Evolutionary conservation across 2,329 filamentous ascomycete genomes (phyloP).

Genomic region (Pyricularia grisea): DNA sequence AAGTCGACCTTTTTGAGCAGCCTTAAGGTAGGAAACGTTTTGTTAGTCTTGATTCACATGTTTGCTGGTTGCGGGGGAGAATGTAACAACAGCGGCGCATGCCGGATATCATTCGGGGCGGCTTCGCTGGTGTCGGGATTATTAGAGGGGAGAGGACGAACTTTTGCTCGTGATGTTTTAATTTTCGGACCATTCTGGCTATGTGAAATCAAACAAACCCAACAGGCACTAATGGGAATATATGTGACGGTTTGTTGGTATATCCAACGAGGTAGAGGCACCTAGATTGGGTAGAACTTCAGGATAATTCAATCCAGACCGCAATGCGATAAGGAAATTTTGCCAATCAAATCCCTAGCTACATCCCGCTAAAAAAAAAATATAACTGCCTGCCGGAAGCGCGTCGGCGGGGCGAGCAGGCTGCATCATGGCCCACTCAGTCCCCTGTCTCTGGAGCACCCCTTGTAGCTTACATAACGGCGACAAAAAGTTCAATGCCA

Average conservation of each 20-base stretch:
- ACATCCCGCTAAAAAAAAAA: neutral
- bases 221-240: no score
- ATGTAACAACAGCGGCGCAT: neutral
- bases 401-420: neutral
- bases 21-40: conserved; percentile 3
- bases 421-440: neutral
- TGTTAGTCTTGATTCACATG: neutral
- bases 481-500: neutral
- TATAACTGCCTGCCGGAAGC: neutral
- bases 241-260: neutral
- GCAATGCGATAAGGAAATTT: neutral
- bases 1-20: conserved; percentile 61
- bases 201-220: neutral
- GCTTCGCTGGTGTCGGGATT: neutral
- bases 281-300: neutral
- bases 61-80: neutral
- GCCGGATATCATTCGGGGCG: neutral
- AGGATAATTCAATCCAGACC: neutral
- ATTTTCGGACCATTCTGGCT: conserved; percentile 75
- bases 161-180: conserved; percentile 96
- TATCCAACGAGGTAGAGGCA: neutral
- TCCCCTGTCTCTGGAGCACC: neutral
- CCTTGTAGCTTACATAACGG: neutral
- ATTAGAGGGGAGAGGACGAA: conserved; percentile 31
- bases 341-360: neutral